These are phyloP conservation scores for Fistulifera pelliculosa DNA, from an alignment of 108 stramenopile species.

Conservation along the genomic window DNA sequence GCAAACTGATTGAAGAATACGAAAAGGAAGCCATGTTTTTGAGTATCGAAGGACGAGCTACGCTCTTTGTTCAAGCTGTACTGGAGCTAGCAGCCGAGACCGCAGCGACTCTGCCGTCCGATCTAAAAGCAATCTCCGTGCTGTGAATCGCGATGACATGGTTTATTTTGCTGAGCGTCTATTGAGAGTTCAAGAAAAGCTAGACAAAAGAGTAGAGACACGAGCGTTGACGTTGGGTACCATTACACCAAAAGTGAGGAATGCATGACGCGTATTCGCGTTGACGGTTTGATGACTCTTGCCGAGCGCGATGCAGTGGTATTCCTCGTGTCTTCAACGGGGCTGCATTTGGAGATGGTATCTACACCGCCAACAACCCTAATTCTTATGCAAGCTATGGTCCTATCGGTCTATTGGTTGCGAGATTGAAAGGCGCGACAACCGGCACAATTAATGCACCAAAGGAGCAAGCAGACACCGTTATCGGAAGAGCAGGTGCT, in stretches of 20 bases:
- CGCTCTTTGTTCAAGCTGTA: neutral
- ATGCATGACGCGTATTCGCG: conserved; percentile 17
- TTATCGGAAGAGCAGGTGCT: too few relatives aligned
- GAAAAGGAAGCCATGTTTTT: too few relatives aligned
- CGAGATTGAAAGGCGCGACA: conserved; percentile 7
- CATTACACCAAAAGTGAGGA: conserved; percentile 24
- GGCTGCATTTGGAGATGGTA: conserved; percentile 30
- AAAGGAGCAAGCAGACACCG: too few relatives aligned
- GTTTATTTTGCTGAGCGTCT: conserved; percentile 4
- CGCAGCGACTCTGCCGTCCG: neutral
- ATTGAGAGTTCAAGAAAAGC: neutral
- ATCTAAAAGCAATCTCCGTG: neutral
- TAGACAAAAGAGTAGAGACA: neutral
- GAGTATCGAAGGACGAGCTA: neutral
- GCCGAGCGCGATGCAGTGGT: conserved; percentile 12
- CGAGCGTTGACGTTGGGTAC: conserved; percentile 24
- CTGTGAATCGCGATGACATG: conserved; percentile 4
- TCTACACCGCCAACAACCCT: conserved; percentile 28
- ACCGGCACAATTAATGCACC: neutral
- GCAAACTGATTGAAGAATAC: too few relatives aligned
- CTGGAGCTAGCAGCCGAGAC: neutral
- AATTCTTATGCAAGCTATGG: conserved; percentile 19
- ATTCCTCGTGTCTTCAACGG: conserved; percentile 14
- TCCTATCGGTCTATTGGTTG: conserved; percentile 10
- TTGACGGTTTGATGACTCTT: conserved; percentile 22